phyloP scores from a whole-genome alignment of 345 rosid species.

The Noccaea caerulescens region DNA sequence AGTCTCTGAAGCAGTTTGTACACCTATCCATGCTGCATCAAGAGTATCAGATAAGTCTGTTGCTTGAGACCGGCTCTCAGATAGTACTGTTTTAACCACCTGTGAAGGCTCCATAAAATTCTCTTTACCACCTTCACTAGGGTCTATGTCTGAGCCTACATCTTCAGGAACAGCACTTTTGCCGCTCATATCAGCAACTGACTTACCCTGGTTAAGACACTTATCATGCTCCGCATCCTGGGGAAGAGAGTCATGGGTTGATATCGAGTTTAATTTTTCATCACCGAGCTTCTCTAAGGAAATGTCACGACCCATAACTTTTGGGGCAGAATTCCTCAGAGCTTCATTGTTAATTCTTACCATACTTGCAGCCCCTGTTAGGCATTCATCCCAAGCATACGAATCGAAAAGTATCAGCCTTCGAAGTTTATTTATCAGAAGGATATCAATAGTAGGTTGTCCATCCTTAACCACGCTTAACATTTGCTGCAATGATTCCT shows the following conservation, averaged over 20 bases:
- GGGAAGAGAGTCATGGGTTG: constrained; percentile 49
- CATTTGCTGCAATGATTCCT: constrained; percentile 65
- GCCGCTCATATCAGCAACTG: constrained; percentile 37
- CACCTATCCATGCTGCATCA: constrained; percentile 80
- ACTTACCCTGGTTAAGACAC: constrained; percentile 30
- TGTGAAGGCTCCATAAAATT: constrained; percentile 53
- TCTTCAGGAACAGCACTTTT: constrained; percentile 42
- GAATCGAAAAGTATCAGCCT: constrained; percentile 77
- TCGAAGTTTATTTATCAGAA: constrained; percentile 77
- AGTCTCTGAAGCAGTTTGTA: constrained; percentile 61
- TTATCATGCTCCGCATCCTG: constrained; percentile 38
- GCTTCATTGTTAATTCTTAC: constrained; percentile 51
- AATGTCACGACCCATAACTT: constrained; percentile 46
- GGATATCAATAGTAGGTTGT: constrained; percentile 72
- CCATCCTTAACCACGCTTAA: constrained; percentile 54
- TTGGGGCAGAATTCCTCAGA: constrained; percentile 43
- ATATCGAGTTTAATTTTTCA: constrained; percentile 46
- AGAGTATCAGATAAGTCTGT: constrained; percentile 70
- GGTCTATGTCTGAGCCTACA: constrained; percentile 44
- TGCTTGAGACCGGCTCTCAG: constrained; percentile 59
- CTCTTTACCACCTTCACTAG: constrained; percentile 45
- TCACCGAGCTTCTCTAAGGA: constrained; percentile 62
- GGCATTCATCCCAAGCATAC: constrained; percentile 84
- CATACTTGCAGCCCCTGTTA: constrained; percentile 61
- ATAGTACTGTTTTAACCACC: constrained; percentile 47